Evolutionary conservation across 331 rosid genomes (phyloP).

Genomic region (Quercus lobata): DNA sequence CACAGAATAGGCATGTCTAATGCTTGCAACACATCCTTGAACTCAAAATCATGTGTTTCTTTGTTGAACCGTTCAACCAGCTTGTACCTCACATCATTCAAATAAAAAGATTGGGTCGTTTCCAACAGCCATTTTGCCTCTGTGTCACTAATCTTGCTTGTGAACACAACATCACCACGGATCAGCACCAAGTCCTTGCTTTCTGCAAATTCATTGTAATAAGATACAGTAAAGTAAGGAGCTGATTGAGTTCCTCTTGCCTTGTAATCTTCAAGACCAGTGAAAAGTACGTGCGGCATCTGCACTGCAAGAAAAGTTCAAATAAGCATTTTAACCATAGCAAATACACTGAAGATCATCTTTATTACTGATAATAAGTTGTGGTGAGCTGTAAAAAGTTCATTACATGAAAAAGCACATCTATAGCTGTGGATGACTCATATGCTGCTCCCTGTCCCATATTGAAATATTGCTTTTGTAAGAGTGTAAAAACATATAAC

Average conservation of each 20-base stretch:
- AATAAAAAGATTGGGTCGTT: conserved; percentile 76
- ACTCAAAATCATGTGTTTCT: conserved; percentile 79
- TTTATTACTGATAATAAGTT: neutral
- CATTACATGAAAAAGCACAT: neutral
- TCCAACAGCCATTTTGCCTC: conserved; percentile 90
- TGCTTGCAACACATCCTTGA: conserved; percentile 81
- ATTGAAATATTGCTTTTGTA: neutral
- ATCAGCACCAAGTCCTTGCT: conserved; percentile 82
- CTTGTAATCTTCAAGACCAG: conserved; percentile 96
- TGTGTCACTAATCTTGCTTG: conserved; percentile 71
- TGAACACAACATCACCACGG: conserved; percentile 78
- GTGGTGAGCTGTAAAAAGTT: neutral
- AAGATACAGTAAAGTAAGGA: conserved; percentile 70
- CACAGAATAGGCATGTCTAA: conserved; percentile 70
- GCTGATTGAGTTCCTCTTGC: conserved; percentile 93
- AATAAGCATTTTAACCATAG: neutral
- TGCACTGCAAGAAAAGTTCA: conserved; percentile 56
- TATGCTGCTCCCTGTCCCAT: no score
- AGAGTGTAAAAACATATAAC: neutral
- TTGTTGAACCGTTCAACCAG: conserved; percentile 84
- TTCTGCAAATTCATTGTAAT: conserved; percentile 81
- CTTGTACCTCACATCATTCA: conserved; percentile 75
- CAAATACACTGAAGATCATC: neutral
- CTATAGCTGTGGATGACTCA: neutral
- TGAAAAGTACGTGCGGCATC: conserved; percentile 74